Evolutionary conservation across 169 alveolate genomes (phyloP), one percentile per base, ranked within the genome.

Genomic region (Plasmodium malariae): DNA sequence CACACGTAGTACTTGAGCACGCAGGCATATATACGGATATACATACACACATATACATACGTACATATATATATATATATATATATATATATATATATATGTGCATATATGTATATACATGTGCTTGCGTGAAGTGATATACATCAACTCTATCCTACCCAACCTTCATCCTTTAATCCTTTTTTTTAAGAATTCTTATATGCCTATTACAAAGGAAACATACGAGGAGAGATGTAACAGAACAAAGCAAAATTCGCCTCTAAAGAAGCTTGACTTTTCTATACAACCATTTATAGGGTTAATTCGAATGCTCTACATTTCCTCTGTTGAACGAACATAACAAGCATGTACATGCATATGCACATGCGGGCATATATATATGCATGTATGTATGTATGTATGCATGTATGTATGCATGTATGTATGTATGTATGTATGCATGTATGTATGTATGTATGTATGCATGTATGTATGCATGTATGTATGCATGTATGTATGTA

Each of bases 221-320:
- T 76, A 76, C 37, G 76, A 76, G 48, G 88, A 76, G 54, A 76
- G 88, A 76, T 40, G 88, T 24, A 19, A 19, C 26, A 60, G 88
- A 43, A 76, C 88, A 17, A 43, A 63, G 6, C 43, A 32, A 43
- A 17, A 60, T 60, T 45, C 62, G 14, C 40, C 59, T 28, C 26
- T 14, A 54, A 60, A 51, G 36, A 76, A 76, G 40, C 43, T 63
- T 24, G 88, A 76, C 9, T 19, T 43, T 12, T 76, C 88, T 54
- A 54, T 76, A 54, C 88, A 76, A 24, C 88, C 88, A 51, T 76
- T 76, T 76, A 76, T 76, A 48, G 88, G 88, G 88, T 76, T 43
- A 28, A 45, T 71, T 67, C 21, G 14, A 74, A 74, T n/a, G n/a
- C n/a, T n/a, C n/a, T n/a, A n/a, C n/a, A n/a, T n/a, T n/a, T n/a